These are phyloP conservation scores for Alternaria postmessia DNA, from an alignment of 2,329 filamentous ascomycete genomes.

Conservation along the genomic window DNA sequence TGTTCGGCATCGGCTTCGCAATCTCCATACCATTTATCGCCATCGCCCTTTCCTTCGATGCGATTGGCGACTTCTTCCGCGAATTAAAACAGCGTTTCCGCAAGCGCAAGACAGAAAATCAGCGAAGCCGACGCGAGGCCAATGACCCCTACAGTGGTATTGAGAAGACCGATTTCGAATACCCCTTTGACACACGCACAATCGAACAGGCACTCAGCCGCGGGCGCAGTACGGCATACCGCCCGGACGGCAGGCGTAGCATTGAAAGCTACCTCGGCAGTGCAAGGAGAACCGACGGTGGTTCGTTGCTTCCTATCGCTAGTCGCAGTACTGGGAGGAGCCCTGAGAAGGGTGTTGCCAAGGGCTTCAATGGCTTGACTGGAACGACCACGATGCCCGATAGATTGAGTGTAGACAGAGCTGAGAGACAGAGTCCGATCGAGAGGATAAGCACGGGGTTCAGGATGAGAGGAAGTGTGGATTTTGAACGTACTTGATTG, in stretches of 20 bases:
- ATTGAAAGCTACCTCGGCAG: constrained; percentile 41
- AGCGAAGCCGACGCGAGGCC: background rate
- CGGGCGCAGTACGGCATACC: constrained; percentile 34
- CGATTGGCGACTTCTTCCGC: constrained; percentile 44
- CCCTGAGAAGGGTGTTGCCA: constrained; percentile 19
- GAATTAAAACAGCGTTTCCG: constrained; percentile 32
- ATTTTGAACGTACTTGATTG: constrained; percentile 29
- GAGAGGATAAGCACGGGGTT: constrained; percentile 47
- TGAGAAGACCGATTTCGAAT: constrained; percentile 25
- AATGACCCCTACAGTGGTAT: constrained; percentile 3
- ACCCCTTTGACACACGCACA: constrained; percentile 32
- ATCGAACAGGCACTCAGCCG: constrained; percentile 40
- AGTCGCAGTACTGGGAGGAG: constrained; percentile 42
- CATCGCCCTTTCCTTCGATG: constrained; percentile 57
- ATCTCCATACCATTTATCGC: constrained; percentile 61
- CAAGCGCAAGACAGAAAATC: constrained; percentile 7
- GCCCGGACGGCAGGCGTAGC: constrained; percentile 32
- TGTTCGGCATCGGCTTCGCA: constrained; percentile 64
- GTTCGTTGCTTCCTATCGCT: constrained; percentile 38
- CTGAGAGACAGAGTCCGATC: constrained; percentile 28
- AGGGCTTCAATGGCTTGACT: constrained; percentile 17
- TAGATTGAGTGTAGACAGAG: constrained; percentile 29
- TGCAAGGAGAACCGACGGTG: constrained; percentile 15
- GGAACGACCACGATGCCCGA: constrained; percentile 19
- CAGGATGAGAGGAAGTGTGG: constrained; percentile 41